Conservation (phyloP, 768 basidiomycete genomes). For the Amyloporia xantha region DNA sequence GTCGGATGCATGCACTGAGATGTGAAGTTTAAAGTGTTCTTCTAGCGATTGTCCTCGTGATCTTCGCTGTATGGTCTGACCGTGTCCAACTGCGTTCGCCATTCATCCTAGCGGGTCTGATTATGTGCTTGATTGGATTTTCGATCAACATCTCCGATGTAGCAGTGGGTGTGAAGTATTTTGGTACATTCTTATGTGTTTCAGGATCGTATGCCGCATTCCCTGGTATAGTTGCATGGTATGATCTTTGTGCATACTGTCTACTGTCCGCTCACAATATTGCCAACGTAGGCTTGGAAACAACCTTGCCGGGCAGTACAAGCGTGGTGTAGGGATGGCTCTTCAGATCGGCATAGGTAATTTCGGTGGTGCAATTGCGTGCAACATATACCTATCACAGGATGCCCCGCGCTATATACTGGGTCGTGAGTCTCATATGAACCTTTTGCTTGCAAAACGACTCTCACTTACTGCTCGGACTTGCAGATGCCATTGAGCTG, state of each 20-base stretch:
- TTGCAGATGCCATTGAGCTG: conserved; percentile 53
- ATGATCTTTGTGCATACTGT: not conserved
- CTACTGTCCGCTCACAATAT: not conserved
- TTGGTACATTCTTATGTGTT: conserved; percentile 65
- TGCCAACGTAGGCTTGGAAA: conserved; percentile 35
- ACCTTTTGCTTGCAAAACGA: not conserved
- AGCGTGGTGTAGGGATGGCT: conserved; percentile 63
- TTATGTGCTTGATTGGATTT: conserved; percentile 51
- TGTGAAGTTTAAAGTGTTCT: not conserved
- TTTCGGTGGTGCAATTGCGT: conserved; percentile 56
- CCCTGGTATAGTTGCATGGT: conserved; percentile 58
- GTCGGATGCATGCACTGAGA: not conserved
- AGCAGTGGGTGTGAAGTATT: conserved; percentile 54
- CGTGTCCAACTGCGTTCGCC: conserved; percentile 45
- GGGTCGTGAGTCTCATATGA: conserved; percentile 43
- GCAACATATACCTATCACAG: conserved; percentile 52
- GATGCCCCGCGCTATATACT: conserved; percentile 56
- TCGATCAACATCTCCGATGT: conserved; percentile 54
- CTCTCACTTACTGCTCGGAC: not conserved
- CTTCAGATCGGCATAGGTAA: conserved; percentile 65
- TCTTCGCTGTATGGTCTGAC: conserved; percentile 56
- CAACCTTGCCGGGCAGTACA: conserved; percentile 63
- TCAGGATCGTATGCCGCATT: conserved; percentile 54
- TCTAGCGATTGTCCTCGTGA: conserved; percentile 45
- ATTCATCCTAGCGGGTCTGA: conserved; percentile 48